Percentiles rank a stretch among this genome's conserved stretches.
Evolutionary conservation across 768 basidiomycete species (phyloP).

Genomic region (Naganishia onofrii): DNA sequence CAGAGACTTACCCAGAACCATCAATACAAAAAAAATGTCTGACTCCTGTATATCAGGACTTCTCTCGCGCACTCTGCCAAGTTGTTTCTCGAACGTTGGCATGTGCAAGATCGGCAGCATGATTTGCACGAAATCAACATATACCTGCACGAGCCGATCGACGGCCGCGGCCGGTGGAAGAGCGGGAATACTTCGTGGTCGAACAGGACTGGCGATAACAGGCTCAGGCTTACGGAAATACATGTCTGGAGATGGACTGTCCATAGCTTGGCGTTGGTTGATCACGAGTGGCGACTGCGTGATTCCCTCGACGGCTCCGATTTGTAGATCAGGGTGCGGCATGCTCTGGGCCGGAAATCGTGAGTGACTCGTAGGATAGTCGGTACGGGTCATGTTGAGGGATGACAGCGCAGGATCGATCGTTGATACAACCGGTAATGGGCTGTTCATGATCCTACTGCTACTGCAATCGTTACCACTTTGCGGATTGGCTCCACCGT

Average conservation of each 20-base stretch:
- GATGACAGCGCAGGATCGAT: slow-evolving; percentile 14
- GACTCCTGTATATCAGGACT: slow-evolving; percentile 48
- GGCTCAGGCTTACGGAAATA: not conserved
- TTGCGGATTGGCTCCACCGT: not conserved
- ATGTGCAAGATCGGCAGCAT: slow-evolving; percentile 53
- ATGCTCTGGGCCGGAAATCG: not conserved
- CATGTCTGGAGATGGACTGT: not conserved
- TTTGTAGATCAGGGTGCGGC: not conserved
- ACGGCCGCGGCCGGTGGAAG: slow-evolving; percentile 52
- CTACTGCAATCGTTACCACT: no score
- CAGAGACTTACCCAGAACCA: slow-evolving; percentile 50
- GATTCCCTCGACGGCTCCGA: not conserved
- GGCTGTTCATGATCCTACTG: no score
- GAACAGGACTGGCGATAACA: not conserved
- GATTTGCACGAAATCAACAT: slow-evolving; percentile 53
- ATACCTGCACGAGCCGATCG: slow-evolving; percentile 51
- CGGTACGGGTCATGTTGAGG: slow-evolving; percentile 8
- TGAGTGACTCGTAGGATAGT: slow-evolving; percentile 21
- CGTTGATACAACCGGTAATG: not conserved
- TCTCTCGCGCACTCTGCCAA: slow-evolving; percentile 46
- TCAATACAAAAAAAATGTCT: slow-evolving; percentile 53
- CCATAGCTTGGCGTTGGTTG: not conserved
- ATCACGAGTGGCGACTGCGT: not conserved
- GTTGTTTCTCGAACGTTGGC: slow-evolving; percentile 49
- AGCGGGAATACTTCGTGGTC: slow-evolving; percentile 45